These are phyloP conservation scores for Skeletonema menzelii DNA, from an alignment of 108 stramenopile genomes.

Conservation along the genomic window DNA sequence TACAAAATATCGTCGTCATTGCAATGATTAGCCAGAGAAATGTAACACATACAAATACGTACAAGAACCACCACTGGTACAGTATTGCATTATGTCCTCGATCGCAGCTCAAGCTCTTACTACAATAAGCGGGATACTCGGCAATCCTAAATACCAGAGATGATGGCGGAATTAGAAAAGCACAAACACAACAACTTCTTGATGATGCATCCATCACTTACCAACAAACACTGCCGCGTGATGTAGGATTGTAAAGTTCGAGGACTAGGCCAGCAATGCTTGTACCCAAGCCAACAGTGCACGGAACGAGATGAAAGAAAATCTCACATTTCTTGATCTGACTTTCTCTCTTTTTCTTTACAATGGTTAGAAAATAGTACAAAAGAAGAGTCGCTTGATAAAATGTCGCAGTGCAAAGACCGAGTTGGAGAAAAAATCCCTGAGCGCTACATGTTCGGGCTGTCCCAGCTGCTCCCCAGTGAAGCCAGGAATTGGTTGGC, in stretches of 20 bases:
- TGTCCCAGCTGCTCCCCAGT: conserved; percentile 47
- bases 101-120: conserved; percentile 15
- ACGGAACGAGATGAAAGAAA: conserved; percentile 34
- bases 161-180: neutral
- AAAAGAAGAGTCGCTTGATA: conserved; percentile 49
- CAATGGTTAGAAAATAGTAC: conserved; percentile 59
- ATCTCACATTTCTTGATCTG: conserved; percentile 37
- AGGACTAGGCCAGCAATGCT: conserved; percentile 36
- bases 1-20: neutral
- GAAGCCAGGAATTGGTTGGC: conserved; percentile 20
- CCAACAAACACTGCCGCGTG: neutral
- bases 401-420: conserved; percentile 32
- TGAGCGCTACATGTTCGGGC: conserved; percentile 50
- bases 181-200: neutral
- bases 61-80: conserved; percentile 40
- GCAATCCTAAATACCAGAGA: conserved; percentile 45
- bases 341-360: conserved; percentile 25
- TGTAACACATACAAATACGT: neutral
- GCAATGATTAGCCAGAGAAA: neutral
- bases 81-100: conserved; percentile 48
- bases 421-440: conserved; percentile 60
- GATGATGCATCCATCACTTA: neutral
- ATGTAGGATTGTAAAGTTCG: conserved; percentile 38
- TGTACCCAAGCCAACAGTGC: conserved; percentile 25
- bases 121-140: conserved; percentile 41